Evolutionary conservation across 306 rosid genomes (phyloP), one percentile per base, ranked within the genome.

Genomic region (Hylodesmum podocarpum): DNA sequence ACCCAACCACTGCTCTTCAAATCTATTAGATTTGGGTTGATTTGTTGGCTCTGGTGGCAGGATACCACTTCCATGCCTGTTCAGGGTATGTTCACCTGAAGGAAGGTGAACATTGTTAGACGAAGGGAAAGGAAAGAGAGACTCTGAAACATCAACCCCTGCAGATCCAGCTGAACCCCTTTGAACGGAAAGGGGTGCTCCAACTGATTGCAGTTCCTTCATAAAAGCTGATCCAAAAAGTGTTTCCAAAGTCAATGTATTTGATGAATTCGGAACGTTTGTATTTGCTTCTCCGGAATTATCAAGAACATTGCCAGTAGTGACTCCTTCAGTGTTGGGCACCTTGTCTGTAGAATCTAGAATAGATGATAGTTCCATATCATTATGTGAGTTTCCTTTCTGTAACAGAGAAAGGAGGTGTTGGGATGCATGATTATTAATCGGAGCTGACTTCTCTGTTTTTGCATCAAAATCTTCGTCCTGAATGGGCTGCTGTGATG

Each of bases 161-260:
- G 79, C 83, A 63, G 94, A 81, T 72, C 87, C 96, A 39, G 66
- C 85, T 40, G 88, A 78, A 71, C 87, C 90, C 83, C 89, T 79
- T 83, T 91, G 96, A 73, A 82, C 86, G 63, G 99, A 96, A 79
- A 96, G 96, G 36, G 99, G 99, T 6, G 98, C 98, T 83, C 98
- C 99, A 78, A 93, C 94, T 59, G 98, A 87, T 24, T 96, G 99
- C 80, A 96, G 82, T 82, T 92, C 99, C 89, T 88, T 83, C 99
- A 96, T 96, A 86, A 96, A 96, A 77, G 97, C 96, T 82, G 96
- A 84, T 49, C 99, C 99, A 88, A 96, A 91, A 37, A 93, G 96
- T 53, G 89, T 89, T 88, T 96, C 99, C 68, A 96, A 88, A 15
- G 98, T 96, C 67, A 89, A 83, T 55, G 73, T 62, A 62, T 93